Conservation (phyloP, 768 basidiomycete genomes). For the Clitopilus passeckerianus region DNA sequence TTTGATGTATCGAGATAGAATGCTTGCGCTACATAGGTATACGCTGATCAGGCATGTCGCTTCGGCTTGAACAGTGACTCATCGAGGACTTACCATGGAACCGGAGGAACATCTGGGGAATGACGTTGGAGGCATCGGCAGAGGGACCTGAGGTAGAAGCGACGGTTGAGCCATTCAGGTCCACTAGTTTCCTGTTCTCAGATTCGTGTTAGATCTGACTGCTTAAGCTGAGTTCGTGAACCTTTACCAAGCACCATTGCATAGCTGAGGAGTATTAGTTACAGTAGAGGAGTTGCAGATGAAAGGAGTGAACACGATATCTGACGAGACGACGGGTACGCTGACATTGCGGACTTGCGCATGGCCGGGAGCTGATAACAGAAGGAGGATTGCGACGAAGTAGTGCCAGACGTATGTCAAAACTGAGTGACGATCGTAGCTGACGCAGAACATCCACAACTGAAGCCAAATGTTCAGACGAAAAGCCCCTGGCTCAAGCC, state of each 20-base stretch:
- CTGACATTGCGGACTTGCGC: conserved; percentile 28
- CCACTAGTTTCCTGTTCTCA: conserved; percentile 8
- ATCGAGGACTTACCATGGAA: conserved; percentile 39
- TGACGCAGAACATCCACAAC: conserved; percentile 2
- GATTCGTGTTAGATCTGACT: not conserved
- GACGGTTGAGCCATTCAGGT: conserved; percentile 14
- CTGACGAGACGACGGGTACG: conserved; percentile 28
- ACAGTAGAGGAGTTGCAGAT: conserved; percentile 29
- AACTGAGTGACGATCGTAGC: not conserved
- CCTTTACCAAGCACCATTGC: conserved; percentile 40
- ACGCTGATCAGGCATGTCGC: too few relatives aligned
- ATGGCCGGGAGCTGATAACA: conserved; percentile 4
- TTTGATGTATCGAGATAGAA: conserved; percentile 38
- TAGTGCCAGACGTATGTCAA: conserved; percentile 5
- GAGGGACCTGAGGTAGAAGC: conserved; percentile 41
- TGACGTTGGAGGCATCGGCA: conserved; percentile 31
- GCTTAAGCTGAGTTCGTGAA: not conserved
- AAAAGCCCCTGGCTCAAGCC: not conserved
- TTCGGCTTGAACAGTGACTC: not conserved
- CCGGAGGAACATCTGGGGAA: conserved; percentile 54
- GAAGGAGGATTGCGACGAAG: conserved; percentile 3
- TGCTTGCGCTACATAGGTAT: conserved; percentile 28
- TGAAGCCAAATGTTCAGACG: not conserved
- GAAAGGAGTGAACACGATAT: conserved; percentile 45
- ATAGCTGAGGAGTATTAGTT: conserved; percentile 18